Base-by-base conservation (phyloP, 2,329 filamentous ascomycete genomes). In the Trichoderma sp. region DNA sequence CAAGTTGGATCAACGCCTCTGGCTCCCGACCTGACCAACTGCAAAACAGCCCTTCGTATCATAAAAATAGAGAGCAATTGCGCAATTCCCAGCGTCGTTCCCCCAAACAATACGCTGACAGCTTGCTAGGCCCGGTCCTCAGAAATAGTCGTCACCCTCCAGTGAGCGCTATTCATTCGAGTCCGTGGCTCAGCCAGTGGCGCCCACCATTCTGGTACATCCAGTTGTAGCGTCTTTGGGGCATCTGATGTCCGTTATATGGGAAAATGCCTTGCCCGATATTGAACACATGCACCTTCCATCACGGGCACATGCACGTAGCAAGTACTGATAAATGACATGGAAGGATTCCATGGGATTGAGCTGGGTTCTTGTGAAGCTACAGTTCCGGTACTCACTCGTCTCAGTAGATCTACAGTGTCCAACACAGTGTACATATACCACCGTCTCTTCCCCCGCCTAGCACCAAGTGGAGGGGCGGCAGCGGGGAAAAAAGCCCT, bases 391-490 rank as follows among this genome's bases (percentile, higher is more conserved):
- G 9, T 8, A 32, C 30, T 17, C 15, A 4, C 3, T 43, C 39
- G 39, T 43, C 39, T 43, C 39, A 43, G 15, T 9, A 7, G 17
- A 8, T n/a, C 7, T 23, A 58, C 64, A 58, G 50, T 58, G 17
- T n/a, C 9, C 9, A 9, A 3, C 53, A 61, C 66, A 50, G 66
- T 68, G 12, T 20, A 47, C 34, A 36, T 36, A 6, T 15, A 36
- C 34, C 34, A 15, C n/a, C 17, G 9, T 20, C 55, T 28, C 36
- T 5, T 17, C 64, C 64, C 43, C 50, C 64, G n/a, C 32, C 15
- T 23, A 26, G 17, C 36, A 26, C 65, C 50, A 34, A 65, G 26
- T 39, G 66, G 34, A 63, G 73, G 26, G 50, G 50, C 71, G 65
- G 58, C 43, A 50, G 43, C 43, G 43, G 43, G 43, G 43, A 20